Evolutionary conservation across 257 asterid species (phyloP).

Genomic region (Schizonepeta tenuifolia): DNA sequence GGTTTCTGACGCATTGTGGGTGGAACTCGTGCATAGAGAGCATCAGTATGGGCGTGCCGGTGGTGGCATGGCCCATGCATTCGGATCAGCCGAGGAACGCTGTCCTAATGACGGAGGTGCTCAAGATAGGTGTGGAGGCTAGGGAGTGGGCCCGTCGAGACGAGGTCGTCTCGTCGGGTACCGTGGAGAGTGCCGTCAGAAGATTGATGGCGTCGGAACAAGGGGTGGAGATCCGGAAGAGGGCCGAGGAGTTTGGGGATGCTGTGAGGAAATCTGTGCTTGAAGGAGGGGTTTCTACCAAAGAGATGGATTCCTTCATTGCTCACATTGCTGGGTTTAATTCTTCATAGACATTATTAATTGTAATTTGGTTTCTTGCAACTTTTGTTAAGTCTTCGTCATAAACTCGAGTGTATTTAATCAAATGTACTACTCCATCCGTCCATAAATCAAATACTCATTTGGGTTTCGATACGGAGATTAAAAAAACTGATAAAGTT

Average conservation of each 20-base stretch:
- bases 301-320: slow-evolving; percentile 55
- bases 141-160: slow-evolving; percentile 35
- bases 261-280: slow-evolving; percentile 38
- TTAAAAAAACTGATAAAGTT: too few relatives aligned
- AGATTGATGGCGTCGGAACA: slow-evolving; percentile 52
- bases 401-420: background rate
- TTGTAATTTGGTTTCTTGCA: background rate
- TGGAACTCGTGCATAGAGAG: slow-evolving; percentile 59
- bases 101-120: slow-evolving; percentile 30
- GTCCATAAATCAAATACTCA: too few relatives aligned
- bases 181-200: slow-evolving; percentile 36
- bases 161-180: slow-evolving; percentile 26
- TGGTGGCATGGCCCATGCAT: slow-evolving; percentile 60
- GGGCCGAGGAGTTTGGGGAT: slow-evolving; percentile 45
- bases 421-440: too few relatives aligned
- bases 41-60: slow-evolving; percentile 48
- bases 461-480: too few relatives aligned
- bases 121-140: slow-evolving; percentile 39
- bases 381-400: too few relatives aligned
- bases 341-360: background rate
- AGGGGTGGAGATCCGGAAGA: slow-evolving; percentile 54
- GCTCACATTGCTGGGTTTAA: slow-evolving; percentile 44
- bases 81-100: slow-evolving; percentile 59
- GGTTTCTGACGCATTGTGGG: slow-evolving; percentile 54
- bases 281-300: slow-evolving; percentile 37